Evolutionary conservation across 2,329 filamentous ascomycete species (phyloP), one percentile per base, ranked within the genome.

Genomic region (Calonectria crousiana): DNA sequence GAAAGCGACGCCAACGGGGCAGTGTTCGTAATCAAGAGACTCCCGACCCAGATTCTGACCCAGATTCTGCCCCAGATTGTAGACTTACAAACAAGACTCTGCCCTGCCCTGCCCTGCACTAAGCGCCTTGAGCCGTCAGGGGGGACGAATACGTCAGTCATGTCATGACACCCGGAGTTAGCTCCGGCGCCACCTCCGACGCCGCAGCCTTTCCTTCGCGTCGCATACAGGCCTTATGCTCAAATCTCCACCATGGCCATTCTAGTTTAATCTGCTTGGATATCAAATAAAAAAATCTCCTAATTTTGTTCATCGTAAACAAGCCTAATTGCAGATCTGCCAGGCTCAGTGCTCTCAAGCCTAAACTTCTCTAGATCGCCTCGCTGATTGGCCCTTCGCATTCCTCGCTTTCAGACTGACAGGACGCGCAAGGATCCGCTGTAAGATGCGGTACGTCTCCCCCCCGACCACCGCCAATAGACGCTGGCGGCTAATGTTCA

Each of bases 341-440:
- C 8, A 32, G 18, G n/a, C 26, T 30, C 26, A 62, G 49, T 51
- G 41, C 49, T 41, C 49, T 34, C 23, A 65, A 58, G 60, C 52
- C 58, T 30, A 69, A 49, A 41, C 14, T 36, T 18, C n/a, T 28
- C 32, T 36, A 1, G 13, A 52, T 8, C 0, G 1, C 9, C n/a
- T 18, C 34, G 30, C 28, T 71, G 41, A 81, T 77, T 80, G 75
- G 78, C 38, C 71, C 26, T 62, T 80, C 77, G 78, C 60, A 71
- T 79, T 80, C 74, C 34, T 81, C 79, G 79, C 74, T 73, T 80
- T 76, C 70, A 74, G 73, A 56, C 58, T 47, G 34, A 60, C 23
- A 36, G 11, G 36, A 65, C 76, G 72, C 74, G 75, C 32, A 73
- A 73, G 23, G 38, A 20, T 60, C 34, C n/a, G 18, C 49, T 23